Evolutionary conservation across 140 eudicot genomes (phyloP), one percentile per base, ranked within the genome.

Genomic region (Senecio squalidus): DNA sequence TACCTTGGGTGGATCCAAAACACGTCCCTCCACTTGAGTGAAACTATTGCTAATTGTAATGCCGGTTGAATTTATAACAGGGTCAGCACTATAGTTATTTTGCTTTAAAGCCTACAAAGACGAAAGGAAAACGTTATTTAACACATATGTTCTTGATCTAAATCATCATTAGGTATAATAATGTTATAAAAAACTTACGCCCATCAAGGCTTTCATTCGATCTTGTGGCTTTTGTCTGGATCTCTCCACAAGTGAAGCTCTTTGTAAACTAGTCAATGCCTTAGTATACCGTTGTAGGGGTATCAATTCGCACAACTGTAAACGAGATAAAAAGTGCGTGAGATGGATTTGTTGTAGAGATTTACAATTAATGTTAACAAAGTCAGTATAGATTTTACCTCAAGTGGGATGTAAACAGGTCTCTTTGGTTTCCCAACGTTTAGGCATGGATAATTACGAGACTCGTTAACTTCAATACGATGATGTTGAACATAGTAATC

Each of bases 221-320:
- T 89, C 95, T 9, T 79, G 83, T 0, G 97, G 97, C 64, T 89
- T 89, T 24, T 82, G 93, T 14, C 93, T 70, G 0, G 97, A 89
- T 20, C 85, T 80, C 69, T 89, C 93, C 22, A 77, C 93, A 46
- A 89, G 68, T 1, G 82, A 69, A 6, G 91, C 75, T 38, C 93
- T 46, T 65, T 89, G 97, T 14, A 81, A 61, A 7, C 59, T 67
- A 4, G 95, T 56, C 17, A 89, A 58, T 0, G 93, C 60, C 47
- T 89, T 89, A 24, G 91, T 89, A 57, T 84, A 89, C 0, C 95
- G 78, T 73, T 89, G 97, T 10, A 89, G 50, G 0, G 97, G 66
- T 3, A 85, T 67, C 50, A 89, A 39, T 1, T 74, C 71, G 18
- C 95, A 85, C 0, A 85, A 74, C 95, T 89, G 26, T 29, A 60